These are phyloP conservation scores for Rhizophora mangle DNA, from an alignment of 345 rosid species.

Conservation along the genomic window DNA sequence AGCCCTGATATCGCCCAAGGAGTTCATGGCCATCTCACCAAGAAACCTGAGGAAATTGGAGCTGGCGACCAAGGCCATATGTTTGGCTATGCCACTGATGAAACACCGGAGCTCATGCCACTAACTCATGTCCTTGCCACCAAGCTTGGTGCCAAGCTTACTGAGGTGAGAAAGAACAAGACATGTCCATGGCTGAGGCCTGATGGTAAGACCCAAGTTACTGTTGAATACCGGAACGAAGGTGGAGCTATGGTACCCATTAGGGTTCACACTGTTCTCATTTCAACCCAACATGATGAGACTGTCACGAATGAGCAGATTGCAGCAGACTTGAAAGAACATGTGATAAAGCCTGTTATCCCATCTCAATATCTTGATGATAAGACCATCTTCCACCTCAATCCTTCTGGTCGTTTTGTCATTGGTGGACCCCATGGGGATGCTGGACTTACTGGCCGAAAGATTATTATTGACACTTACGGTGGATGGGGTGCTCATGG, in stretches of 20 bases:
- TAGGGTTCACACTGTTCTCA: conserved; percentile 72
- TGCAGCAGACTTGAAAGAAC: conserved; percentile 62
- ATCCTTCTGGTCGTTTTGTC: conserved; percentile 80
- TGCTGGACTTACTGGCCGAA: conserved; percentile 81
- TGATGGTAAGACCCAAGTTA: conserved; percentile 81
- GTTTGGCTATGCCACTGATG: conserved; percentile 83
- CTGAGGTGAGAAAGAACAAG: conserved; percentile 79
- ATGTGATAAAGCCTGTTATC: conserved; percentile 71
- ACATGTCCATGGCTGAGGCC: conserved; percentile 79
- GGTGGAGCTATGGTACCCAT: conserved; percentile 69
- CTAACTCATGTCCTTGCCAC: conserved; percentile 77
- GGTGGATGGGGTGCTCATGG: conserved; percentile 67
- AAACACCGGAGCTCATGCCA: conserved; percentile 75
- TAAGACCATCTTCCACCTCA: conserved; percentile 72
- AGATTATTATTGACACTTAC: conserved; percentile 68
- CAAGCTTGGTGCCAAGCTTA: conserved; percentile 77
- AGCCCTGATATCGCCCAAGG: conserved; percentile 85
- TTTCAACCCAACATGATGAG: conserved; percentile 84
- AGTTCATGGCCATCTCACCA: conserved; percentile 73
- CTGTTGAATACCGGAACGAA: conserved; percentile 65
- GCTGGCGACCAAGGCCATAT: conserved; percentile 87
- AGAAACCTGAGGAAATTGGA: conserved; percentile 81
- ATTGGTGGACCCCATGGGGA: conserved; percentile 86
- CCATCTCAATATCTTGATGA: conserved; percentile 68
- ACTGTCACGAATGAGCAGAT: conserved; percentile 69